phyloP scores from a whole-genome alignment of 768 basidiomycete species.

The Pulveroboletus sp. region DNA sequence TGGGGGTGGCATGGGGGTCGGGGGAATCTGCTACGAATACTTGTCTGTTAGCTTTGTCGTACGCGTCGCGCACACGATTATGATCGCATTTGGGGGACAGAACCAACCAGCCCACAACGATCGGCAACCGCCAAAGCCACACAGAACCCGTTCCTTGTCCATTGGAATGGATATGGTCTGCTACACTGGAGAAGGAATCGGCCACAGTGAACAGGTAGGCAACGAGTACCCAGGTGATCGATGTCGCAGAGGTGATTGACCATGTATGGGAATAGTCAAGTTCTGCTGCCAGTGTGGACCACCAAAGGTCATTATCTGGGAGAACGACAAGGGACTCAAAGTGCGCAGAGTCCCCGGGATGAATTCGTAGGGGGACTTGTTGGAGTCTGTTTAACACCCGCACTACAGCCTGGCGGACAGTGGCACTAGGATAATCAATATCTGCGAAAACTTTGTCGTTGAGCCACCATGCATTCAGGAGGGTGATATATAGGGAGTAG shows the following conservation, averaged over 20 bases:
- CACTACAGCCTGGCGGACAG: constrained; percentile 18
- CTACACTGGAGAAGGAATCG: constrained; percentile 11
- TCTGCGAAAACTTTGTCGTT: neutral
- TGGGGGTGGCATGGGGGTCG: neutral
- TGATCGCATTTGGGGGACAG: constrained; percentile 13
- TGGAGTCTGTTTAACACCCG: constrained; percentile 37
- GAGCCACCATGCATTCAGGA: constrained; percentile 38
- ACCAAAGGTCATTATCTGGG: constrained; percentile 39
- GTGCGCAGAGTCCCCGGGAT: constrained; percentile 19
- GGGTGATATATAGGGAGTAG: constrained; percentile 40
- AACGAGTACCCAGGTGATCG: constrained; percentile 2
- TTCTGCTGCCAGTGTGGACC: constrained; percentile 28
- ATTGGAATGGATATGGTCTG: constrained; percentile 25
- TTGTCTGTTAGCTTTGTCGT: constrained; percentile 1
- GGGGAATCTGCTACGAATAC: neutral
- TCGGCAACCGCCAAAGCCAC: neutral
- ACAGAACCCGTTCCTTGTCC: constrained; percentile 27
- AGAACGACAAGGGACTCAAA: constrained; percentile 39
- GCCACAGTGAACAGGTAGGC: neutral
- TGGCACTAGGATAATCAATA: constrained; percentile 1
- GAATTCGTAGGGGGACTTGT: constrained; percentile 36
- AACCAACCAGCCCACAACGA: neutral
- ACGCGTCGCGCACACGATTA: constrained; percentile 19
- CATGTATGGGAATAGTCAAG: constrained; percentile 38
- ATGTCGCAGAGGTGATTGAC: constrained; percentile 35